Evolutionary conservation across 202 grass and related monocot species (phyloP).

Genomic region (Schoenoplectus triqueter): DNA sequence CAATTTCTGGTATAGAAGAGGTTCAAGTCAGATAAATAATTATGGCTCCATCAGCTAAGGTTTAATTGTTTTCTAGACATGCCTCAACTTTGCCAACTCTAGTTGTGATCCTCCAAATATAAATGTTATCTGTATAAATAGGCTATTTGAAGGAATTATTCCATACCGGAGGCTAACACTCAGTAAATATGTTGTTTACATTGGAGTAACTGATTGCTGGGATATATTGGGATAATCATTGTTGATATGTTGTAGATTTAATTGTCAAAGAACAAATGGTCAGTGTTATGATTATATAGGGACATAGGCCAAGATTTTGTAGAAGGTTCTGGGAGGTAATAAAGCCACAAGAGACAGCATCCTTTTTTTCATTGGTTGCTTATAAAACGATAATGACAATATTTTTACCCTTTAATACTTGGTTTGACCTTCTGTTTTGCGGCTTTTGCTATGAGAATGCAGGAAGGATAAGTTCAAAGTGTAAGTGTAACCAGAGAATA

Average conservation of each 20-base stretch:
- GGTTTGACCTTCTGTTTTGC: not conserved
- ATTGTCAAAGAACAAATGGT: not conserved
- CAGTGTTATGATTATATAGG: not conserved
- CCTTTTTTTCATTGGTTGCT: not conserved
- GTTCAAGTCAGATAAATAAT: not conserved
- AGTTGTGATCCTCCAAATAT: not conserved
- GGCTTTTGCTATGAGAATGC: not conserved
- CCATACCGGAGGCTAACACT: not conserved
- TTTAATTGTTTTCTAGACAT: not conserved
- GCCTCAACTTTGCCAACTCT: not conserved
- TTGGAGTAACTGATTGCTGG: not conserved
- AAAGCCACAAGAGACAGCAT: not conserved
- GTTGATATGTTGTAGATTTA: not conserved
- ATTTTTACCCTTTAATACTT: not conserved
- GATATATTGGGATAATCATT: not conserved
- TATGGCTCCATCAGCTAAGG: constrained; percentile 3
- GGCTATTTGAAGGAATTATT: not conserved
- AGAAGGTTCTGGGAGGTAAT: not conserved
- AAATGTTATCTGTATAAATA: not conserved
- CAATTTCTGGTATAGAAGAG: not conserved
- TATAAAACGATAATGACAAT: not conserved
- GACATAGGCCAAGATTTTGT: not conserved
- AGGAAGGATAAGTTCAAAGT: not conserved
- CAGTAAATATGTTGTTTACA: not conserved
- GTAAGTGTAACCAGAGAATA: constrained; percentile 1